Base-by-base conservation (phyloP, 257 asterid species). In the Lithospermum erythrorhizon region DNA sequence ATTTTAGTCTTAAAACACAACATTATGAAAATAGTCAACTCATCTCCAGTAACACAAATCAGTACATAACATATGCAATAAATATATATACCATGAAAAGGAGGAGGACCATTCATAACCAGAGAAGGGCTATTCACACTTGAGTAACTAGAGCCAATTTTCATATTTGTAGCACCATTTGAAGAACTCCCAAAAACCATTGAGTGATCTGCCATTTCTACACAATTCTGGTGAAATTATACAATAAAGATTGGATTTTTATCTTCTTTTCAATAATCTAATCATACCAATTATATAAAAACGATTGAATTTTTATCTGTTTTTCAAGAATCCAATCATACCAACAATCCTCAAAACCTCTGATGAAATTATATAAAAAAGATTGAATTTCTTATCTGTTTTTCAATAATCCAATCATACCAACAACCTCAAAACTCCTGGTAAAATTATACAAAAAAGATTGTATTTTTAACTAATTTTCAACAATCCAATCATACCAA, bases 121-220 rank as follows among this genome's bases (percentile, higher is more conserved):
- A 69, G 57, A 20, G 81, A 69, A 70, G 67, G 22, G 20, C 63
- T 21, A 21, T 70, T 64, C 51, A 63, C 0, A 27, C 6, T 37
- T 54, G 76, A 29, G 61, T 45, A 53, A 61, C 32, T 3, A 27
- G 32, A 7, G 32, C 7, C 32, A 27, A 27, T 27, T 3, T 27
- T 27, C 32, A 27, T 27, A 27, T 27, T 27, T 5, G 73, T 67
- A 69, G 63, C 52, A 63, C 62, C 70, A 63, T 62, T 65, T 56
- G 62, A 71, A 49, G 64, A 73, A 21, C 71, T 75, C 59, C 81
- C 81, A 37, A 59, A 71, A 47, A 69, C 65, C 71, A 68, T 19
- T 45, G 70, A 73, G 67, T 73, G 64, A 62, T 61, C 79, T 61
- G 75, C 85, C 90, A 81, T 87, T 55, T 65, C 75, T 53, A 58